Conservation (phyloP, 371 early-diverging fungal species). For the Apophysomyces variabilis region DNA sequence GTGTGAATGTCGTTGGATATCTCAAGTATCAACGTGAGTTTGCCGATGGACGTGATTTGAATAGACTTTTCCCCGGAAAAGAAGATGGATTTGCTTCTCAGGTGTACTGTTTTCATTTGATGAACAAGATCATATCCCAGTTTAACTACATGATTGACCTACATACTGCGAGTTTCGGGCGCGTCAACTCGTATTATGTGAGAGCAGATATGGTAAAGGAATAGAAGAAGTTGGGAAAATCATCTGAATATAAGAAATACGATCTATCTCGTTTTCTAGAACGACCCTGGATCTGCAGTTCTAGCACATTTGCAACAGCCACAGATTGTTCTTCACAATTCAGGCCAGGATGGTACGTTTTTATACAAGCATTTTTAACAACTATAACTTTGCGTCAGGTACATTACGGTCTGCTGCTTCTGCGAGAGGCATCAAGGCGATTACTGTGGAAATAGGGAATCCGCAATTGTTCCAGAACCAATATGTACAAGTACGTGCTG, state of each 20-base stretch:
- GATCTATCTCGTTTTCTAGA: conserved; percentile 26
- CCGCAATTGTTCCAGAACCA: conserved; percentile 78
- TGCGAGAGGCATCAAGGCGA: conserved; percentile 79
- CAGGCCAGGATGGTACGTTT: conserved; percentile 43
- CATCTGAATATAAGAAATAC: neutral
- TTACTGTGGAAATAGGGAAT: conserved; percentile 88
- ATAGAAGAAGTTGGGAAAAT: neutral
- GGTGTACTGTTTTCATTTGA: conserved; percentile 81
- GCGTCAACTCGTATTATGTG: conserved; percentile 89
- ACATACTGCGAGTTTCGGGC: conserved; percentile 88
- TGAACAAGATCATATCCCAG: conserved; percentile 78
- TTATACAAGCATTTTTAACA: neutral
- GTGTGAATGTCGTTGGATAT: conserved; percentile 88
- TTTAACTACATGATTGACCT: conserved; percentile 87
- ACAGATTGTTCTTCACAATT: conserved; percentile 64
- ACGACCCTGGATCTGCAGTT: conserved; percentile 70
- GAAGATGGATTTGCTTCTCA: conserved; percentile 78
- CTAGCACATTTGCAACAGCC: conserved; percentile 90
- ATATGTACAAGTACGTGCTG: conserved; percentile 64
- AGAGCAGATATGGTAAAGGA: conserved; percentile 73
- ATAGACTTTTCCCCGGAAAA: conserved; percentile 85
- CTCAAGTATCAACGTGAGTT: conserved; percentile 81
- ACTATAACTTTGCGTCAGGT: conserved; percentile 39
- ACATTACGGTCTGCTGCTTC: conserved; percentile 86
- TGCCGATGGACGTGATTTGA: conserved; percentile 83